Base-by-base conservation (phyloP, 352 stramenopile genomes). In the Phytophthora multivora region DNA sequence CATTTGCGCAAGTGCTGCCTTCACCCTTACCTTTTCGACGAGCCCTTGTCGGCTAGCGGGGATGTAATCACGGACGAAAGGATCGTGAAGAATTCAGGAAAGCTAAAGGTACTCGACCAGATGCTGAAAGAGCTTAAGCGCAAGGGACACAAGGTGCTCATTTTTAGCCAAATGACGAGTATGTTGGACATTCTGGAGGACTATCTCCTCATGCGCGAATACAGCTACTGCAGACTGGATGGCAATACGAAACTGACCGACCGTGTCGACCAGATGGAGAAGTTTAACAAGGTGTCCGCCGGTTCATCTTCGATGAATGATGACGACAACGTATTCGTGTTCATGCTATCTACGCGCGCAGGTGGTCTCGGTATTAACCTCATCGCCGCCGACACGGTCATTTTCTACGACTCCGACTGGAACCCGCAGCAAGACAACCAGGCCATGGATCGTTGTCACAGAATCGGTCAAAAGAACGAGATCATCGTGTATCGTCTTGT, bases 161-260 rank as follows among this genome's bases (percentile, higher is more conserved):
- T 99, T 43, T 99, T 99, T 74, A 98, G 88, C 21, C 98, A 99
- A 73, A 96, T 98, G 86, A 98, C 97, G 63, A 92, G 95, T 16
- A 97, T 99, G 83, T 80, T 99, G 5, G 97, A 99, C 73, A 99
- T 99, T 67, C 58, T 99, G 31, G 93, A 99, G 65, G 97, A 99
- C 75, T 99, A 96, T 59, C 63, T 98, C 43, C 40, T 59, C 18
- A 75, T 92, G 53, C 88, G 86, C 8, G 77, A 81, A 0, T 98
- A 98, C 73, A 76, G 87, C 53, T 99, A 98, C 73, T 99, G 97
- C 63, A 86, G 97, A 36, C 96, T 99, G 56, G 97, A 99, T 65
- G 97, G 98, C 15, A 94, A 66, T 51, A 99, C 97, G 0, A 84
- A 93, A 51, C 94, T 98, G 58, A 82, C 89, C 36, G 86, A 90